Conservation (phyloP, 345 rosid species). For the Linum trigynum region DNA sequence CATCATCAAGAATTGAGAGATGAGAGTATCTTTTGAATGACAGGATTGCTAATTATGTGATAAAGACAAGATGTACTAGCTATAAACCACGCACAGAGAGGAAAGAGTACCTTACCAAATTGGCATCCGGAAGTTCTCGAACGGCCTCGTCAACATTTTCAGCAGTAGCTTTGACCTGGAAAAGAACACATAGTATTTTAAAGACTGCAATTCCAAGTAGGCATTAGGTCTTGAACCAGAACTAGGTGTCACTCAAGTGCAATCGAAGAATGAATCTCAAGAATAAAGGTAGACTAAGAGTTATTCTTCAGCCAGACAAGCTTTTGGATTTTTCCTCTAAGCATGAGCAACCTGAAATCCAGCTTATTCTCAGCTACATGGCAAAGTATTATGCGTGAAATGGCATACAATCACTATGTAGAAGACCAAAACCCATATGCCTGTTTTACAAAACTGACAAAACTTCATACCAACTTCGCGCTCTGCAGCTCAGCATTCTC, state of each 20-base stretch:
- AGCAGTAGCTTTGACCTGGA: conserved; percentile 92
- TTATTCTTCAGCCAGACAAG: neutral
- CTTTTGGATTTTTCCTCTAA: neutral
- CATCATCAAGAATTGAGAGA: neutral
- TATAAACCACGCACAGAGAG: conserved; percentile 20
- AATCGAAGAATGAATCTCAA: neutral
- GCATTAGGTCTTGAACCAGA: neutral
- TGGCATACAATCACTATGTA: neutral
- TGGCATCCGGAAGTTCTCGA: conserved; percentile 98
- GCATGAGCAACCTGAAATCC: neutral
- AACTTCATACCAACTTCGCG: conserved; percentile 55
- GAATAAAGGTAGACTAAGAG: neutral
- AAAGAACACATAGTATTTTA: conserved; percentile 1
- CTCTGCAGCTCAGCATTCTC: conserved; percentile 62
- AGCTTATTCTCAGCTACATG: neutral
- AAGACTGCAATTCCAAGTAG: neutral
- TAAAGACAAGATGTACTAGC: neutral
- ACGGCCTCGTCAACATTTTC: conserved; percentile 95
- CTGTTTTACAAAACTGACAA: conserved; percentile 2
- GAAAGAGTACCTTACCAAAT: conserved; percentile 76
- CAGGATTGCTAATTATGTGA: neutral
- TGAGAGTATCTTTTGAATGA: neutral
- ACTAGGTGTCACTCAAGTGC: neutral
- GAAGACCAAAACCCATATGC: neutral
- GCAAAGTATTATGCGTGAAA: neutral